Conservation (phyloP, 257 asterid species). For the Cordia subcordata region DNA sequence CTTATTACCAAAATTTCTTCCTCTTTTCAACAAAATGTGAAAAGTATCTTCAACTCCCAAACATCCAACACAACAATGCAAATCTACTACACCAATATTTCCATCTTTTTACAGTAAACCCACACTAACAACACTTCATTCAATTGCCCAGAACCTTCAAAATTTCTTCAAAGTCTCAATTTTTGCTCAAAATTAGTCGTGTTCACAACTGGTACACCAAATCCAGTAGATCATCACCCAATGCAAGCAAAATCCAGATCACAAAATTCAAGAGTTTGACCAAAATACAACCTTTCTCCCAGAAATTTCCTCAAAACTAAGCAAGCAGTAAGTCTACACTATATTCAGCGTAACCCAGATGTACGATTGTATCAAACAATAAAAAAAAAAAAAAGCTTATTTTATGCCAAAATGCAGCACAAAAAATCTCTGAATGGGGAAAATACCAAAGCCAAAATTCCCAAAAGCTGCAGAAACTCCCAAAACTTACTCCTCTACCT, state of each 20-base stretch:
- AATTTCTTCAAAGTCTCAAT: neutral
- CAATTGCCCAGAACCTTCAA: conserved; percentile 12
- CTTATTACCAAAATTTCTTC: conserved; percentile 6
- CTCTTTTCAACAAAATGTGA: conserved; percentile 2
- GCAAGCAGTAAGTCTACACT: neutral
- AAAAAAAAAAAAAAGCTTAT: neutral
- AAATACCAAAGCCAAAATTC: neutral
- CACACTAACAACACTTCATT: conserved; percentile 2
- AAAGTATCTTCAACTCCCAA: conserved; percentile 18
- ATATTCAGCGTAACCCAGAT: conserved; percentile 13
- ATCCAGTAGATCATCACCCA: conserved; percentile 9
- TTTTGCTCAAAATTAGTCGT: neutral
- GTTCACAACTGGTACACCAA: neutral
- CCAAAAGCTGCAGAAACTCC: conserved; percentile 12
- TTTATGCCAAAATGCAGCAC: conserved; percentile 22
- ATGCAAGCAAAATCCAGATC: conserved; percentile 17
- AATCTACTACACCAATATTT: conserved; percentile 4
- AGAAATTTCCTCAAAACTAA: conserved; percentile 2
- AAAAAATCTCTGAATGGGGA: conserved; percentile 14
- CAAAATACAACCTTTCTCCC: neutral
- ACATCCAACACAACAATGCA: conserved; percentile 20
- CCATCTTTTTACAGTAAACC: conserved; percentile 4
- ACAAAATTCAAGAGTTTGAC: conserved; percentile 4
- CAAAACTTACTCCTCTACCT: conserved; percentile 7
- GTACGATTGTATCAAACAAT: neutral